Evolutionary conservation across 495 filamentous ascomycete genomes (phyloP), one percentile per base, ranked within the genome.

Genomic region (Aspergillus heteromorphus): DNA sequence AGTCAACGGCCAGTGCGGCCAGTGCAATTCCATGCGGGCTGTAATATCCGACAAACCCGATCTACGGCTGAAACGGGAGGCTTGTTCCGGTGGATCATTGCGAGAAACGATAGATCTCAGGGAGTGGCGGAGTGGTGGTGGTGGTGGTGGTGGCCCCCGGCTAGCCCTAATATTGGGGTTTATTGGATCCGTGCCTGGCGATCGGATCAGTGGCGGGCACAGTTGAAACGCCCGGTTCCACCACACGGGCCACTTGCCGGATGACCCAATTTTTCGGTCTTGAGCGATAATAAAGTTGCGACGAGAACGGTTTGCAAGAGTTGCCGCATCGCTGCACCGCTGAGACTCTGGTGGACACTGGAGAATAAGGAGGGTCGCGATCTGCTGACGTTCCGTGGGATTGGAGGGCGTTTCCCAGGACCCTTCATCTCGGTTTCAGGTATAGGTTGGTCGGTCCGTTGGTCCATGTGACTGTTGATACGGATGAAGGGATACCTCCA

Each of bases 81-180:
- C n/a, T n/a, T n/a, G n/a, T n/a, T n/a, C n/a, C n/a, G n/a, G 21
- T 19, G 16, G 23, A 25, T 23, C 23, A 23, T 11, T 27, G 43
- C 13, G 16, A n/a, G n/a, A n/a, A n/a, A n/a, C n/a, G n/a, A n/a
- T n/a, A n/a, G n/a, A n/a, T n/a, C n/a, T n/a, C n/a, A n/a, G n/a
- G n/a, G n/a, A n/a, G n/a, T n/a, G n/a, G n/a, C n/a, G n/a, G n/a
- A n/a, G n/a, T n/a, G n/a, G n/a, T n/a, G n/a, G n/a, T n/a, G n/a
- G n/a, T n/a, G n/a, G n/a, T n/a, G n/a, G n/a, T n/a, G n/a, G n/a
- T n/a, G n/a, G n/a, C n/a, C n/a, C n/a, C n/a, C n/a, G n/a, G n/a
- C n/a, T n/a, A 47, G 43, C 43, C 43, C 43, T 47, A 47, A 47
- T 45, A 47, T 47, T 47, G 43, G 13, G 21, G n/a, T n/a, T 21